Percentiles rank a stretch among this genome's conserved stretches.
phyloP scores from a whole-genome alignment of 352 stramenopile genomes.

The Paralagenidium karlingii region DNA sequence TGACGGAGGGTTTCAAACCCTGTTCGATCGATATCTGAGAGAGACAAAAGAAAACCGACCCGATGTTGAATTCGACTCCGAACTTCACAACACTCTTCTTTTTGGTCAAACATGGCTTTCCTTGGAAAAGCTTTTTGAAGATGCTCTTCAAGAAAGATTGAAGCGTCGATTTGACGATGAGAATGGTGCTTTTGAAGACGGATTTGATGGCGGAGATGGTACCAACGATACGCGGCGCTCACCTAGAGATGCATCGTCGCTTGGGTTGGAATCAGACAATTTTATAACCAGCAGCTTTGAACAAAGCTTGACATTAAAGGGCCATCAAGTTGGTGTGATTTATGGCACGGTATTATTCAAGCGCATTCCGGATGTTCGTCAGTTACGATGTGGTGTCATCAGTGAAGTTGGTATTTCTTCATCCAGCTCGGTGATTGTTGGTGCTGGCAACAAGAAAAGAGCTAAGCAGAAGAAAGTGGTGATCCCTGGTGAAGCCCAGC shows the following conservation, averaged over 20 bases:
- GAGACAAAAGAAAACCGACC: conserved; percentile 36
- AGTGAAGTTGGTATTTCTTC: conserved; percentile 82
- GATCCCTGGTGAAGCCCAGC: conserved; percentile 74
- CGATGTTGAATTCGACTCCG: conserved; percentile 58
- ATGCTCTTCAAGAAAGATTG: conserved; percentile 75
- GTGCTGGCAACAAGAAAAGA: conserved; percentile 43
- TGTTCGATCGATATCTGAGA: conserved; percentile 82
- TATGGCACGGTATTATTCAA: conserved; percentile 84
- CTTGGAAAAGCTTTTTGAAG: conserved; percentile 82
- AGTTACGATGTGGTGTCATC: conserved; percentile 78
- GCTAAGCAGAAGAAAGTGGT: conserved; percentile 62
- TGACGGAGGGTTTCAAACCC: conserved; percentile 62
- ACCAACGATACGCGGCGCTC: too few relatives aligned
- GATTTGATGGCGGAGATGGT: conserved; percentile 13
- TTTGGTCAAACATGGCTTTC: conserved; percentile 84
- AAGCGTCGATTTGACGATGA: conserved; percentile 50
- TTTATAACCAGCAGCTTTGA: conserved; percentile 82
- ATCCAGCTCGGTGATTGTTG: conserved; percentile 80
- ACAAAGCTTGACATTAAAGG: conserved; percentile 77
- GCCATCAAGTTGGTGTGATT: conserved; percentile 76
- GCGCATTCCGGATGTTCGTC: conserved; percentile 77
- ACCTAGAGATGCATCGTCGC: not conserved
- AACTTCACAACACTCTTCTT: conserved; percentile 75
- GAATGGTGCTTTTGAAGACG: conserved; percentile 19
- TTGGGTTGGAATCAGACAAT: conserved; percentile 27